phyloP scores from a whole-genome alignment of 2,329 filamentous ascomycete genomes.

The Ophiostoma fasciatum region DNA sequence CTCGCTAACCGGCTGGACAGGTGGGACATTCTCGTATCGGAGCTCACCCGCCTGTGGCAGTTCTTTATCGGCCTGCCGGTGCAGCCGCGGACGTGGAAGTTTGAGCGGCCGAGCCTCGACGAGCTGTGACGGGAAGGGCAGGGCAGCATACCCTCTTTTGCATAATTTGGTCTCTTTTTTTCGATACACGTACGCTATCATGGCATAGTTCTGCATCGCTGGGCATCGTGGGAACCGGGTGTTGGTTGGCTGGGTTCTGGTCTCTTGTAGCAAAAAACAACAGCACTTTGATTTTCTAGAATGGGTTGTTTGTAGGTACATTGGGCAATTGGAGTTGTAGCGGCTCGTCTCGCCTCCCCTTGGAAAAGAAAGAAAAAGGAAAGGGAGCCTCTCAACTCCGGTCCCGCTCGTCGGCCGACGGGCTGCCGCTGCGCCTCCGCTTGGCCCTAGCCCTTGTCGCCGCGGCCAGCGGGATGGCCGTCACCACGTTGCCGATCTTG shows the following conservation, averaged over 20 bases:
- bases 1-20: slow-evolving; percentile 18
- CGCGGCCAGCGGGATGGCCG: slow-evolving; percentile 22
- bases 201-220: too few relatives aligned
- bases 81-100: slow-evolving; percentile 30
- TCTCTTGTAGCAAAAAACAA: too few relatives aligned
- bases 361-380: too few relatives aligned
- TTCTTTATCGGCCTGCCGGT: slow-evolving; percentile 39
- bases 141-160: not conserved
- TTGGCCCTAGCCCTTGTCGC: too few relatives aligned
- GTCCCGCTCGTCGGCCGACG: not conserved
- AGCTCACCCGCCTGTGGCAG: slow-evolving; percentile 32
- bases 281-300: too few relatives aligned
- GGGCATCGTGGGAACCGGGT: too few relatives aligned
- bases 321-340: too few relatives aligned
- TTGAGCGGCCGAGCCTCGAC: slow-evolving; percentile 29
- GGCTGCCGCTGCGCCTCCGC: not conserved
- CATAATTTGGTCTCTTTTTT: not conserved
- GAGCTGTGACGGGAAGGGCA: slow-evolving; percentile 26
- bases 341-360: too few relatives aligned
- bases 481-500: slow-evolving; percentile 61
- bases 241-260: too few relatives aligned
- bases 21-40: slow-evolving; percentile 28
- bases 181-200: too few relatives aligned
- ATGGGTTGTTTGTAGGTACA: too few relatives aligned
- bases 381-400: too few relatives aligned